phyloP scores from a whole-genome alignment of 768 basidiomycete genomes.

The Piloderma croceum region DNA sequence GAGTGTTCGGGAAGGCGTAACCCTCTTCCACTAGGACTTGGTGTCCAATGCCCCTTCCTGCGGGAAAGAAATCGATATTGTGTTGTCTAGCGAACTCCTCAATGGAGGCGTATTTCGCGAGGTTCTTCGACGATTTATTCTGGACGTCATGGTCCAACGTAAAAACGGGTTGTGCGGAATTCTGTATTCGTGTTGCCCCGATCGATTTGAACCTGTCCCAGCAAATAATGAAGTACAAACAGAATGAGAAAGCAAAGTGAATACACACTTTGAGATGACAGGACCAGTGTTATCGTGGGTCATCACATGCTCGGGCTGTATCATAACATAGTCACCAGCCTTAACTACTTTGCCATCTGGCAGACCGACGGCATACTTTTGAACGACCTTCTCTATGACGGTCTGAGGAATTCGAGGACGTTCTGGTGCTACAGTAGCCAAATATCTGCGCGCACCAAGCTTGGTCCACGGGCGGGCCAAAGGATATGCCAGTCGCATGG shows the following conservation, averaged over 20 bases:
- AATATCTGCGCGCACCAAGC: constrained; percentile 11
- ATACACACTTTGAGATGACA: constrained; percentile 88
- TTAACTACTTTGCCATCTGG: constrained; percentile 73
- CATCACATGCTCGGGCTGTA: constrained; percentile 96
- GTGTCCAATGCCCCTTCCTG: constrained; percentile 96
- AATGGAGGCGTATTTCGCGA: constrained; percentile 87
- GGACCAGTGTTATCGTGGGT: constrained; percentile 98
- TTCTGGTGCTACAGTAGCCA: constrained; percentile 29
- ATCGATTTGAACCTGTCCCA: constrained; percentile 91
- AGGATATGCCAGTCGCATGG: neutral
- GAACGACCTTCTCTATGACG: constrained; percentile 94
- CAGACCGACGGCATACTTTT: constrained; percentile 91
- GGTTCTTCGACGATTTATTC: constrained; percentile 86
- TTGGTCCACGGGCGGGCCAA: neutral
- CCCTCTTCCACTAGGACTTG: constrained; percentile 98
- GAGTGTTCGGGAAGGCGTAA: constrained; percentile 91
- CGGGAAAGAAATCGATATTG: constrained; percentile 91
- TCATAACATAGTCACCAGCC: constrained; percentile 99
- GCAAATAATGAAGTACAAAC: constrained; percentile 1
- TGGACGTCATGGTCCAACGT: constrained; percentile 98
- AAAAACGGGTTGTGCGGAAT: constrained; percentile 85
- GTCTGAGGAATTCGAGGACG: constrained; percentile 61
- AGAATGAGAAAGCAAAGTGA: constrained; percentile 1
- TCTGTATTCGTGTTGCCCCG: constrained; percentile 77
- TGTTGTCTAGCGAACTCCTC: constrained; percentile 85